phyloP scores from a whole-genome alignment of 192 early-diverging fungal species.

The Umbelopsis sp. region DNA sequence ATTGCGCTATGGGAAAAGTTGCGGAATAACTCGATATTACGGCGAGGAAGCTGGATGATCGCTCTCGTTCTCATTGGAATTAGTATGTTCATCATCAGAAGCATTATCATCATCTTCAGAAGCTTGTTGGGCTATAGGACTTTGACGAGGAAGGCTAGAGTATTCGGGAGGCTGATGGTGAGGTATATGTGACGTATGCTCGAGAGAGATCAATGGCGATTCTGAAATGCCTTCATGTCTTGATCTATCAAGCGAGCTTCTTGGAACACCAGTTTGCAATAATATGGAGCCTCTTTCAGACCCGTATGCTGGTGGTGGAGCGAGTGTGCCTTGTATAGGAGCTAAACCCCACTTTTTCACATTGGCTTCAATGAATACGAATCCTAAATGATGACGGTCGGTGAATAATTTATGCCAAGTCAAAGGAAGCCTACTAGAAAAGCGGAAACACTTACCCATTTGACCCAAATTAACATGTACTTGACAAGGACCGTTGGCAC shows the following conservation, averaged over 20 bases:
- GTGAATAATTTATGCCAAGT: neutral
- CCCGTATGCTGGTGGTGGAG: slow-evolving; percentile 79
- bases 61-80: neutral
- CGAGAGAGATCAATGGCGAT: neutral
- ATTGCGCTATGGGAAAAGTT: neutral
- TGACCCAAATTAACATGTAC: slow-evolving; percentile 48
- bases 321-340: slow-evolving; percentile 66
- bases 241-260: neutral
- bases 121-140: neutral
- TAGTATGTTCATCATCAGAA: neutral
- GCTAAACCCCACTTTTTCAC: slow-evolving; percentile 84
- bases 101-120: neutral
- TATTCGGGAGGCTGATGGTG: neutral
- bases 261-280: slow-evolving; percentile 37
- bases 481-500: slow-evolving; percentile 47
- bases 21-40: neutral
- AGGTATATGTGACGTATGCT: slow-evolving; percentile 1
- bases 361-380: slow-evolving; percentile 85
- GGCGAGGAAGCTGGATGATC: neutral
- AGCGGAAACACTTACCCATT: slow-evolving; percentile 19
- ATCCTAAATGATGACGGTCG: slow-evolving; percentile 44
- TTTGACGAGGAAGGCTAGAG: slow-evolving; percentile 4
- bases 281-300: slow-evolving; percentile 69
- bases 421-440: neutral
- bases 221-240: neutral